Percentiles rank a stretch among this genome's conserved stretches.
Evolutionary conservation across 179 eudicot species (phyloP).

Genomic region (Beta corolliflora): DNA sequence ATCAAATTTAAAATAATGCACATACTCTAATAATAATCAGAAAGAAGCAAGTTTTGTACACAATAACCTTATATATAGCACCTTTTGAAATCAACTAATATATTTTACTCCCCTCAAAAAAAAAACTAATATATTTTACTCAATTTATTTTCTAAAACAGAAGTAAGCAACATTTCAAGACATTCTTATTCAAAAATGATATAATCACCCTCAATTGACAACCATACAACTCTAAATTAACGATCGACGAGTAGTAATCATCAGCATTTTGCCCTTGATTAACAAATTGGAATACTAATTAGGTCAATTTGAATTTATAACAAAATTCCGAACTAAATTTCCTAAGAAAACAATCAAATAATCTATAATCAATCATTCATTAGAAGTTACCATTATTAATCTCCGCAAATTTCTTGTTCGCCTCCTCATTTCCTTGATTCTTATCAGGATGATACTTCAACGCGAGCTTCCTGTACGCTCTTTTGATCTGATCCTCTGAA

Average conservation of each 20-base stretch:
- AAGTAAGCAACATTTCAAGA: neutral
- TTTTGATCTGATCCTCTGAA: conserved; percentile 84
- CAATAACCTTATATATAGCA: neutral
- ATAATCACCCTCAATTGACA: neutral
- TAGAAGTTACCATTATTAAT: conserved; percentile 67
- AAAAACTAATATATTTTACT: too few species aligned
- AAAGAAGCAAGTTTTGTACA: too few species aligned
- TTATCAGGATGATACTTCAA: conserved; percentile 98
- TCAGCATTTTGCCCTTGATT: neutral
- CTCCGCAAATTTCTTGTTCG: conserved; percentile 87
- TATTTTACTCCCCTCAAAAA: too few species aligned
- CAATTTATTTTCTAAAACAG: neutral
- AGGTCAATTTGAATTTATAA: too few species aligned
- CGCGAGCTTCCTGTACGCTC: conserved; percentile 92
- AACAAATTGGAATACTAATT: neutral
- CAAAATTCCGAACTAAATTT: neutral
- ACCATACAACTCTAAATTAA: neutral
- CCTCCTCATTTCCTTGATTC: conserved; percentile 97
- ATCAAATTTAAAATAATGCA: neutral
- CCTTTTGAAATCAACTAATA: neutral
- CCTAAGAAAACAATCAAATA: too few species aligned
- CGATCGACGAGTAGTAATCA: neutral
- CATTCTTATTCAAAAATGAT: neutral
- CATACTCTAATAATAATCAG: neutral
- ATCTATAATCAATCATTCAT: too few species aligned